Percentiles rank a stretch among this genome's conserved stretches.
Evolutionary conservation across 2,329 filamentous ascomycete genomes (phyloP).

Genomic region (Xylariales sp.): DNA sequence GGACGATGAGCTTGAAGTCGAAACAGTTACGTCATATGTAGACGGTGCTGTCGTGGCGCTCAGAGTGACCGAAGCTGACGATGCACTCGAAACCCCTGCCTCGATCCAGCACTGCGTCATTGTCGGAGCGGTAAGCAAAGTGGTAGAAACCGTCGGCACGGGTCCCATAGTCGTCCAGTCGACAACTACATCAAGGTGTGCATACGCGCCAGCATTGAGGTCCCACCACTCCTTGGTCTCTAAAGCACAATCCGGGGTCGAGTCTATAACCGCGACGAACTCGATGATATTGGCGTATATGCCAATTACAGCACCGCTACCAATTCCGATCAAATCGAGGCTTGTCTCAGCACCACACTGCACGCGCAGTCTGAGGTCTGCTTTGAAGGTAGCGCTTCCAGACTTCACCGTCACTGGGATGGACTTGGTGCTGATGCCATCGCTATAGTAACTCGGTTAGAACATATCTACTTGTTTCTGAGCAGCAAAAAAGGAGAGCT

Average conservation of each 20-base stretch:
- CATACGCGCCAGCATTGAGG: constrained; percentile 25
- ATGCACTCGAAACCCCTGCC: too few species aligned
- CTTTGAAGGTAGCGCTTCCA: constrained; percentile 35
- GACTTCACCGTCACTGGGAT: constrained; percentile 39
- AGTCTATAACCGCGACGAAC: constrained; percentile 34
- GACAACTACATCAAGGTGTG: constrained; percentile 20
- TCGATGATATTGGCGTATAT: constrained; percentile 47
- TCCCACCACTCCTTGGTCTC: constrained; percentile 21
- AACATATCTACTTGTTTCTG: background rate
- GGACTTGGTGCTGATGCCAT: constrained; percentile 8
- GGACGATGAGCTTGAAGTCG: too few species aligned
- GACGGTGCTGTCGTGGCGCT: too few species aligned
- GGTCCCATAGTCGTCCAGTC: constrained; percentile 28
- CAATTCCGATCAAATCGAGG: constrained; percentile 18
- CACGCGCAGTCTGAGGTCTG: constrained; percentile 41
- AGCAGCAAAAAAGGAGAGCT: background rate
- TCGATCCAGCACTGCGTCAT: constrained; percentile 24
- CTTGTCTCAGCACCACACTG: constrained; percentile 33
- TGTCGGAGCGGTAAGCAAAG: constrained; percentile 26
- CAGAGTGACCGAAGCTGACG: too few species aligned
- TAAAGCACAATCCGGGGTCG: constrained; percentile 25
- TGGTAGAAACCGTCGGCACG: constrained; percentile 31
- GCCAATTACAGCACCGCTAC: constrained; percentile 33
- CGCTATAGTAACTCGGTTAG: constrained; percentile 1
- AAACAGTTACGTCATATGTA: too few species aligned